Evolutionary conservation across 371 early-diverging fungal species (phyloP).

Genomic region (Mortierella sp.): DNA sequence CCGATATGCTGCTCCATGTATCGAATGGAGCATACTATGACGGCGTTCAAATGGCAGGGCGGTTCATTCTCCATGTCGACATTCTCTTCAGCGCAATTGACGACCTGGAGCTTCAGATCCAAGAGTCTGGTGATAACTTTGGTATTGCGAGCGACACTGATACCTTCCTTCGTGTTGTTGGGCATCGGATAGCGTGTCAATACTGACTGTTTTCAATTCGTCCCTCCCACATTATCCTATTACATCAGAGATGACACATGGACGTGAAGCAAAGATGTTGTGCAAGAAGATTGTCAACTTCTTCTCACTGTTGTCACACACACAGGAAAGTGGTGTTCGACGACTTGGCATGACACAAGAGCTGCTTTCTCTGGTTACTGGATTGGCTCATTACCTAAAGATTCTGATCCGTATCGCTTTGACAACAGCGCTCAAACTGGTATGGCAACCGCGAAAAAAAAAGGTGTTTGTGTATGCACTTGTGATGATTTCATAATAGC

Average conservation of each 20-base stretch:
- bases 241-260: slow-evolving; percentile 70
- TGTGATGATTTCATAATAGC: no score
- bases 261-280: slow-evolving; percentile 90
- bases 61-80: slow-evolving; percentile 93
- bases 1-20: slow-evolving; percentile 94
- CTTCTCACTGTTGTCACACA: slow-evolving; percentile 89
- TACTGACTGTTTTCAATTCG: no score
- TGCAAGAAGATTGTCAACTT: slow-evolving; percentile 93
- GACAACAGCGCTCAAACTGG: slow-evolving; percentile 87
- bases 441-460: no score
- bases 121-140: slow-evolving; percentile 63
- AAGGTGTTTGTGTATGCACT: no score
- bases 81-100: slow-evolving; percentile 93
- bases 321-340: slow-evolving; percentile 72
- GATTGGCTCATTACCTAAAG: slow-evolving; percentile 93
- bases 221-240: no score
- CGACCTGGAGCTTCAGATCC: slow-evolving; percentile 74
- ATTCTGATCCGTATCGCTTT: slow-evolving; percentile 91
- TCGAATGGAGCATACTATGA: slow-evolving; percentile 86
- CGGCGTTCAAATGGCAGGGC: slow-evolving; percentile 90
- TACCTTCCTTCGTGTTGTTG: no score
- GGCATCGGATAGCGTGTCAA: no score
- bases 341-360: slow-evolving; percentile 88
- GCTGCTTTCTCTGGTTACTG: slow-evolving; percentile 89
- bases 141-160: slow-evolving; percentile 27